Base-by-base conservation (phyloP, 305 asterid genomes). In the Rubia tinctorum region DNA sequence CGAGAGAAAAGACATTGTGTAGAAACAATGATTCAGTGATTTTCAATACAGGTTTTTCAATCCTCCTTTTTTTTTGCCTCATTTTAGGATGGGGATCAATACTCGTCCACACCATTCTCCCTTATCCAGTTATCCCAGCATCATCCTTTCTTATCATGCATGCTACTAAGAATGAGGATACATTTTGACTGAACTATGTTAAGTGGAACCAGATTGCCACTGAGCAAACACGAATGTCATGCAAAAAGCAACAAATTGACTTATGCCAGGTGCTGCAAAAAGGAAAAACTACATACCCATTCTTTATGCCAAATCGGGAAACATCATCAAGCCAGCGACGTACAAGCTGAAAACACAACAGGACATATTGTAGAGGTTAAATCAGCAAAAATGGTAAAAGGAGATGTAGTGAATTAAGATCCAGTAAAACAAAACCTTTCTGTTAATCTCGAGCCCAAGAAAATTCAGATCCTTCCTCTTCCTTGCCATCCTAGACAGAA, bases 401-500 rank as follows among this genome's bases (percentile, higher is more conserved):
- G 25, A n/a, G 20, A 10, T 42, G 43, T 61, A 67, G 75, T n/a
- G 68, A 49, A 75, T 76, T 61, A 51, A 62, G 68, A 78, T n/a
- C n/a, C 75, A 18, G 60, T 63, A 69, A 65, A 37, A 74, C 71
- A 66, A 76, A 42, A 94, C 98, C 97, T 91, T 91, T 59, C 81
- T 82, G 74, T 94, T 90, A 47, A 87, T 83, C 84, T 93, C 97
- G 51, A 94, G 83, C 69, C 98, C 97, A 77, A 94, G 97, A 78
- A 91, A 91, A 84, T 94, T 94, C 88, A 82, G 78, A 84, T 91
- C 87, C 71, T 78, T 86, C 79, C 76, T 79, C 85, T 70, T 84
- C 79, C 65, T 82, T 58, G 96, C 93, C 97, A 94, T 91, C 80
- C 86, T 89, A 76, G 84, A 86, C 76, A 91, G 75, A 85, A 94